Percentiles rank a stretch among this genome's conserved stretches.
Evolutionary conservation across 2,329 filamentous ascomycete species (phyloP).

Genomic region (Colletotrichum cordylinicola): DNA sequence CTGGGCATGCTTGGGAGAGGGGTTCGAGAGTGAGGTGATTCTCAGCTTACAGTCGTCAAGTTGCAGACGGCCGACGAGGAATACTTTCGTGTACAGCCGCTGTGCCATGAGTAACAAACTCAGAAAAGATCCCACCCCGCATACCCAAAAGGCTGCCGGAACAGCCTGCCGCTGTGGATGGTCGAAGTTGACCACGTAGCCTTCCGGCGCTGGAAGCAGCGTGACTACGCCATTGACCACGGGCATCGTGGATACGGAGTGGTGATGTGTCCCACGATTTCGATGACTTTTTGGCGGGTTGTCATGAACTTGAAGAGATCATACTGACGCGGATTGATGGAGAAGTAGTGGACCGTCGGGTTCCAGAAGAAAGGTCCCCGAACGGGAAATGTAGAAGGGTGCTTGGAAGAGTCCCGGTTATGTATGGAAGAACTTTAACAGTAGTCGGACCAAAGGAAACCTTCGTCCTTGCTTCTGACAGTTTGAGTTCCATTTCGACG

Average conservation of each 20-base stretch:
- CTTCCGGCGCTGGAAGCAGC: constrained; percentile 30
- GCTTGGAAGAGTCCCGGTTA: not conserved
- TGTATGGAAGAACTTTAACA: not conserved
- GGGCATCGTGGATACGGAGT: constrained; percentile 16
- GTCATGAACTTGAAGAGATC: not conserved
- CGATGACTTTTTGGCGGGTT: too few species aligned
- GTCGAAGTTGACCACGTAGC: constrained; percentile 38
- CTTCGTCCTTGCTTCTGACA: not conserved
- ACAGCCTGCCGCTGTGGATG: constrained; percentile 32
- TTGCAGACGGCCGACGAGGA: constrained; percentile 16
- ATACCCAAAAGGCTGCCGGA: constrained; percentile 26
- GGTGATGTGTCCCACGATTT: not conserved
- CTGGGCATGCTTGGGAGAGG: not conserved
- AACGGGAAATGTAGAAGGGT: not conserved
- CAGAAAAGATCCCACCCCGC: constrained; percentile 30
- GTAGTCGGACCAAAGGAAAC: not conserved
- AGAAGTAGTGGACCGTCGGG: not conserved
- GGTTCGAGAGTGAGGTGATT: not conserved
- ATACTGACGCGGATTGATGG: not conserved
- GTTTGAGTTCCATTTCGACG: not conserved
- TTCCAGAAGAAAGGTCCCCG: not conserved
- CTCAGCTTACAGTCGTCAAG: constrained; percentile 24
- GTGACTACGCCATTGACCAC: constrained; percentile 29
- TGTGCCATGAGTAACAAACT: constrained; percentile 31
- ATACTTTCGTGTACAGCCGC: constrained; percentile 29